Evolutionary conservation across 2,329 filamentous ascomycete genomes (phyloP).

Genomic region (Talaromyces marneffei): DNA sequence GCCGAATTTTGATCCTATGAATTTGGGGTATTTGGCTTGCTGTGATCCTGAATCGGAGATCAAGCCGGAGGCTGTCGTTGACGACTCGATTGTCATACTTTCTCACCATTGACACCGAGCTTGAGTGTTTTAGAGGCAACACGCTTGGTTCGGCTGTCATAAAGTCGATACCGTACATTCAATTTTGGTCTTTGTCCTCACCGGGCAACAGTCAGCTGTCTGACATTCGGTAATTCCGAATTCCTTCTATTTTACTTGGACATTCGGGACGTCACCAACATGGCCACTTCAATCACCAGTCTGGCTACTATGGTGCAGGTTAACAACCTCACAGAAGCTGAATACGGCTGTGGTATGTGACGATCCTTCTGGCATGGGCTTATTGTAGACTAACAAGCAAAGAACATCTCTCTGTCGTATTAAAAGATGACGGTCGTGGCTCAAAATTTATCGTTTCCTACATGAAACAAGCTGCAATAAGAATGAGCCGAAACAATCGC

Average conservation of each 20-base stretch:
- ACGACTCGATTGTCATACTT: not conserved
- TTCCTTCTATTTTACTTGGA: not conserved
- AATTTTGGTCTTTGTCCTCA: not conserved
- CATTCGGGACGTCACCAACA: not conserved
- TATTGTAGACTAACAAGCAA: constrained; percentile 17
- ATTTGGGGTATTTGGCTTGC: no score
- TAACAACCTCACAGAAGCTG: constrained; percentile 32
- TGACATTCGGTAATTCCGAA: not conserved
- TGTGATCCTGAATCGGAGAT: not conserved
- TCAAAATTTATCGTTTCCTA: constrained; percentile 9
- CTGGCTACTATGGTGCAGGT: constrained; percentile 32
- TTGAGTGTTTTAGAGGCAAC: not conserved
- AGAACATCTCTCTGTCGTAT: constrained; percentile 37
- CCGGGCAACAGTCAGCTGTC: not conserved
- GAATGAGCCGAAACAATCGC: not conserved
- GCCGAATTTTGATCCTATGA: no score
- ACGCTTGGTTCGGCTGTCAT: not conserved
- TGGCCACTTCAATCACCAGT: constrained; percentile 5
- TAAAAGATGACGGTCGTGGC: constrained; percentile 20
- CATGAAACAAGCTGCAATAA: constrained; percentile 12
- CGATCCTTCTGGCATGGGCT: not conserved
- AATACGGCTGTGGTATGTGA: constrained; percentile 38
- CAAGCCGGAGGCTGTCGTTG: not conserved
- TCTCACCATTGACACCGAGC: not conserved
- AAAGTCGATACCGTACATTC: not conserved